Percentiles rank a stretch among this genome's conserved stretches.
These are phyloP conservation scores for Arctium minus DNA, from an alignment of 129 eudicot species.

Conservation along the genomic window DNA sequence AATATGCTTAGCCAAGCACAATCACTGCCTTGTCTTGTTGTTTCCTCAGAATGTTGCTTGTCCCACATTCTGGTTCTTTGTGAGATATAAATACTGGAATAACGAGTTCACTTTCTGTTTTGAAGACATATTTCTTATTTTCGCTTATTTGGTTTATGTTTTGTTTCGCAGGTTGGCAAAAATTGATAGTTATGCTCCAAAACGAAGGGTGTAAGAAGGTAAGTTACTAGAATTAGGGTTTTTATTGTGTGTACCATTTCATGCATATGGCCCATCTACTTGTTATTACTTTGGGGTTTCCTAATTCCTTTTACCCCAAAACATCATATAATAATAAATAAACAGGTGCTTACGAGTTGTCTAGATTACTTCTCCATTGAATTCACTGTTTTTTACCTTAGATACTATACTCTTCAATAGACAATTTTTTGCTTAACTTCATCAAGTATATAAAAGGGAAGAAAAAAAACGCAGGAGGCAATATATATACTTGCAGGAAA, in stretches of 20 bases:
- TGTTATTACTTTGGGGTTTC: neutral
- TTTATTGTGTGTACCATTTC: neutral
- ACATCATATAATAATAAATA: too few species aligned
- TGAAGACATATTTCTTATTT: conserved; percentile 25
- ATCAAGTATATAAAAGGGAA: neutral
- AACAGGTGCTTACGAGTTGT: too few species aligned
- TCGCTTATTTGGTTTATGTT: too few species aligned
- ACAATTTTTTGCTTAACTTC: neutral
- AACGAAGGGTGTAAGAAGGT: conserved; percentile 17
- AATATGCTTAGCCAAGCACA: too few species aligned
- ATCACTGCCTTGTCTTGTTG: too few species aligned
- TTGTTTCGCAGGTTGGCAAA: too few species aligned
- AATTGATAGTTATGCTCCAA: conserved; percentile 22
- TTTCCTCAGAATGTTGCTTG: too few species aligned
- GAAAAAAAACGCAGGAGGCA: neutral
- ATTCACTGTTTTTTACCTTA: neutral
- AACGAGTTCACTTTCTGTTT: too few species aligned
- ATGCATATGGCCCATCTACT: neutral
- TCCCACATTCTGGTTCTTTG: too few species aligned
- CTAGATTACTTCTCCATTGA: neutral
- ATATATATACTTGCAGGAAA: neutral
- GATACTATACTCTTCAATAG: neutral
- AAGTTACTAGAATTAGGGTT: neutral
- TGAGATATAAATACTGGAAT: too few species aligned
- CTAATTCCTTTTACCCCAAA: neutral